Base-by-base conservation (phyloP, 1,139 yeast genomes). In the Taphrina sp. region DNA sequence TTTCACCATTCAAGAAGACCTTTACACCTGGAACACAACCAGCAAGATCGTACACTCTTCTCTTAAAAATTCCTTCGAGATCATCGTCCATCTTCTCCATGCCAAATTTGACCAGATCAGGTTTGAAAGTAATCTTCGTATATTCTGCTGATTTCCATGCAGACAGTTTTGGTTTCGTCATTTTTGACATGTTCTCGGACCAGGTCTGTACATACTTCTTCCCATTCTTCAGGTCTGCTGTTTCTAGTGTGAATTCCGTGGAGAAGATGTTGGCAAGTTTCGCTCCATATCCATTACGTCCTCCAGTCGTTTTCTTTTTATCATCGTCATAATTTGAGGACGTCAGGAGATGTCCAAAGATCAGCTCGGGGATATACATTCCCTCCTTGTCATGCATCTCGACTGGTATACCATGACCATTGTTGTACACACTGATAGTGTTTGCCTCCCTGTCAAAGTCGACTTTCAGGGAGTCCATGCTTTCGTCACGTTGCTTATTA, bases 211-310 rank as follows among this genome's bases (percentile, higher is more conserved):
- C 75, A 67, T 94, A 94, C 41, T 78, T 72, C 65, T 79, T 77
- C 43, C 78, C 82, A 8, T 76, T 74, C 47, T 71, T 74, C 59
- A 81, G 78, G 68, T 92, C 96, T 7, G 95, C 95, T 3, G 99
- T 94, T 68, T 90, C 96, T 37, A 94, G 77, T 16, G 76, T 78
- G 67, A 94, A 94, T 65, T 86, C 85, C 2, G 90, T 85, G 20
- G 96, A 89, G 67, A 88, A 88, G 64, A 94, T 86, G 72, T 94
- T 85, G 77, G 95, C 87, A 69, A 94, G 70, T 70, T 94, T 94
- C 47, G 99, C 98, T 71, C 99, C 99, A 68, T 81, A 94, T 62
- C 98, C 98, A 68, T 94, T 94, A 75, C 99, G 81, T 70, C 99
- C 99, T 74, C 98, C 99, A 1, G 96, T 88, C 24, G 94, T 97